Evolutionary conservation across 805 yeast genomes (phyloP).

Genomic region (Ogataea polymorpha): DNA sequence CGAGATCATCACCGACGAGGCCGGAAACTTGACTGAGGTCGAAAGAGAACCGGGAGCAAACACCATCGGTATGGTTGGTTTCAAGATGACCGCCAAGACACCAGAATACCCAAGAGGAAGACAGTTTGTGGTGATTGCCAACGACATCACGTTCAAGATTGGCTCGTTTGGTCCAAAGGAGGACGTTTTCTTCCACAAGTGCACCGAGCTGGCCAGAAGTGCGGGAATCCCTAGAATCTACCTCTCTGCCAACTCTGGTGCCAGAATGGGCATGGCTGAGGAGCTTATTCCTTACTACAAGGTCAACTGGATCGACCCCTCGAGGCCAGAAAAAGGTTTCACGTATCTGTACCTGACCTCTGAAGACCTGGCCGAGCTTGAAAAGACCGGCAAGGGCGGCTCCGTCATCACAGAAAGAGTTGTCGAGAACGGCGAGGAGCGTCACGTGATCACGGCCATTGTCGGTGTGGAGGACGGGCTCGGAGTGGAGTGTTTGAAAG

Average conservation of each 20-base stretch:
- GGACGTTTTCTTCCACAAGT: slow-evolving; percentile 86
- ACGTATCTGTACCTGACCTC: slow-evolving; percentile 77
- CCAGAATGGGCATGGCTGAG: slow-evolving; percentile 97
- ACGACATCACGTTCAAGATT: slow-evolving; percentile 95
- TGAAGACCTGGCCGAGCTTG: slow-evolving; percentile 57
- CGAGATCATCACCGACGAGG: slow-evolving; percentile 84
- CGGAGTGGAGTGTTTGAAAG: slow-evolving; percentile 97
- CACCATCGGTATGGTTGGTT: slow-evolving; percentile 96
- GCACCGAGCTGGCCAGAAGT: slow-evolving; percentile 86
- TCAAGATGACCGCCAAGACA: slow-evolving; percentile 85
- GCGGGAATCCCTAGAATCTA: slow-evolving; percentile 94
- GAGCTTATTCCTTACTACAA: slow-evolving; percentile 85
- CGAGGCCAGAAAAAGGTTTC: slow-evolving; percentile 81
- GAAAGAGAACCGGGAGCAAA: slow-evolving; percentile 96
- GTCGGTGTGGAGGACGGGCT: slow-evolving; percentile 94
- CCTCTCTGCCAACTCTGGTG: slow-evolving; percentile 98
- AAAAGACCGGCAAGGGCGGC: slow-evolving; percentile 56
- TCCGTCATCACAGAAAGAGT: slow-evolving; percentile 71
- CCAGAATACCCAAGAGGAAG: slow-evolving; percentile 98
- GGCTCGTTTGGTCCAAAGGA: slow-evolving; percentile 99
- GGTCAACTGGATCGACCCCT: slow-evolving; percentile 87
- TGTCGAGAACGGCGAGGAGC: slow-evolving; percentile 82
- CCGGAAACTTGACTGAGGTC: slow-evolving; percentile 79
- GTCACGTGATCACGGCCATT: slow-evolving; percentile 77
- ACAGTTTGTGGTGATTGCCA: slow-evolving; percentile 87